Base-by-base conservation (phyloP, 352 stramenopile genomes). In the Globisporangium canariense region DNA sequence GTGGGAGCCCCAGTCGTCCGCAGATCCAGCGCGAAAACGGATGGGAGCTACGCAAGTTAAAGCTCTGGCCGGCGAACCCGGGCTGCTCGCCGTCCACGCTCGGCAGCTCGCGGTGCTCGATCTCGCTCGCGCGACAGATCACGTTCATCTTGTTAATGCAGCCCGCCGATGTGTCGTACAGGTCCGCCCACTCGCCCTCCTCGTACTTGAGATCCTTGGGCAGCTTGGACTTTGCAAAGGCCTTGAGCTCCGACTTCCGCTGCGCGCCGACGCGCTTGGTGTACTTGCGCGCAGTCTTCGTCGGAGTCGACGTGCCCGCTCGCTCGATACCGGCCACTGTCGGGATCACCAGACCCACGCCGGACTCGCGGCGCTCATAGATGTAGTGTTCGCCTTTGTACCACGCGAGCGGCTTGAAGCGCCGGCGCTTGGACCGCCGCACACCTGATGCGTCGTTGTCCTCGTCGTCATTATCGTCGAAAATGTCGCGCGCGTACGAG, bases 1-100 rank as follows among this genome's bases (percentile, higher is more conserved):
- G 92, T 25, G 96, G 95, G 16, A 99, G 80, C 2, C 90, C 81
- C 18, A 99, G 67, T 66, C 92, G 91, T 8, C 96, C 96, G 30
- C 86, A 96, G 64, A 97, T 94, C 89, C 88, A 97, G 30, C 84
- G 88, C 56, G 87, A 78, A 58, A 94, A 94, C 1, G 78, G 76
- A 25, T 76, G 66, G 32, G 75, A 72, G 36, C 76, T 91, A 16
- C 78, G 78, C 6, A 95, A 59, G 70, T 94, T 96, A 73, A 97
- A 97, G 66, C 86, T 95, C 77, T 97, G 88, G 6, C 85, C 86
- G 18, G 90, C 90, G 45, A 80, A 91, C 5, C 90, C 87, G 10
- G 73, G 64, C 8, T 81, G 70, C n/a, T 76, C 52, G 11, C 62
- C 74, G 46, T 85, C 74, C 6, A 85, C 71, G 2, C 68, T 80